phyloP scores from a whole-genome alignment of 192 early-diverging fungal genomes.

The Linnemannia elongata region DNA sequence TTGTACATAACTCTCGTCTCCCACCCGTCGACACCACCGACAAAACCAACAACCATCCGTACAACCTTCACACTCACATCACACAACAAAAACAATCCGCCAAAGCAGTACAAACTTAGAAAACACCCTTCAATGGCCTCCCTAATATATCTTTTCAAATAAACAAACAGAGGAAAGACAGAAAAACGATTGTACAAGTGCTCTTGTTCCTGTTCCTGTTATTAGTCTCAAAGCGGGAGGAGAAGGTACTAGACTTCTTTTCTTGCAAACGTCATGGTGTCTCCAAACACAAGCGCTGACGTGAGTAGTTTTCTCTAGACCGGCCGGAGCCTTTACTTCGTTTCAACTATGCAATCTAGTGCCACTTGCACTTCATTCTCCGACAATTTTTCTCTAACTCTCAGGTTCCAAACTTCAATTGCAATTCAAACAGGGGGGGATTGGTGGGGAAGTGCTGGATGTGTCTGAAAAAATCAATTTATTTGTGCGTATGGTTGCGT shows the following conservation, averaged over 20 bases:
- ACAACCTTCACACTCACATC: too few species aligned
- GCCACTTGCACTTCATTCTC: not conserved
- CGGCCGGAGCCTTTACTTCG: not conserved
- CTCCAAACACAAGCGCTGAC: not conserved
- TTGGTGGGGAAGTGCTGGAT: too few species aligned
- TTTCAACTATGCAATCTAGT: not conserved
- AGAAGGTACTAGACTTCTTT: too few species aligned
- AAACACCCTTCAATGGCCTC: too few species aligned
- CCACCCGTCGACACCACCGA: not conserved
- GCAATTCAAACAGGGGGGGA: too few species aligned
- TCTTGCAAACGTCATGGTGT: not conserved
- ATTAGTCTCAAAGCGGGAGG: too few species aligned
- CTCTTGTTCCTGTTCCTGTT: too few species aligned
- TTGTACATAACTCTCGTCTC: not conserved
- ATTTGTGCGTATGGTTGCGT: not conserved
- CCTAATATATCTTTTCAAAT: too few species aligned
- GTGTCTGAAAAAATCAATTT: too few species aligned
- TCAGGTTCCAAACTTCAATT: too few species aligned
- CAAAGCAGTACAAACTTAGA: not conserved
- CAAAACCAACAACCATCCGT: not conserved
- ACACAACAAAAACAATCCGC: not conserved
- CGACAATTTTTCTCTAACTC: not conserved
- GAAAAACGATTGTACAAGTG: too few species aligned
- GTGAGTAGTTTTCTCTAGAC: not conserved
- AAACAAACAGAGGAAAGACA: too few species aligned